Evolutionary conservation across 179 eudicot species (phyloP), one percentile per base, ranked within the genome.

Genomic region (Silene vulgaris): DNA sequence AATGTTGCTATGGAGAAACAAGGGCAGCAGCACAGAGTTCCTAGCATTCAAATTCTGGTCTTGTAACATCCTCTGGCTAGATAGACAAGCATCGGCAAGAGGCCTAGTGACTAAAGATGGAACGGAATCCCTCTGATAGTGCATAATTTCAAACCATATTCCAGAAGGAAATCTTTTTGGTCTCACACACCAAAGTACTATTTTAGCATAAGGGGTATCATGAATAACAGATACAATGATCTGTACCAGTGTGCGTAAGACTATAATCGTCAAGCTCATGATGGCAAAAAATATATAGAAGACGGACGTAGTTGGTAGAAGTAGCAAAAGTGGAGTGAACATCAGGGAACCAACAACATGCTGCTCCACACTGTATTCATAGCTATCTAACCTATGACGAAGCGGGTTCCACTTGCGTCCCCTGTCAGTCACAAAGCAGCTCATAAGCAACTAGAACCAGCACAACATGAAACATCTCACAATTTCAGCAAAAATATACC

Each of bases 371-470:
- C 87, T 88, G 83, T 93, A 93, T 78, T 91, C 91, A 84, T 91
- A 96, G 83, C 97, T 96, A 85, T 96, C 98, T 74, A 87, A 82
- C 82, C 99, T 91, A 79, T 88, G 88, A 40, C 99, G 99, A 73
- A 93, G 92, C 74, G 99, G 98, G 86, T 96, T 96, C 90, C 83
- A 84, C 83, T 96, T 96, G 74, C 86, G 88, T 52, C 97, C 99
- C 90, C 99, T 96, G 89, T 81, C 76, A 85, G 74, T 65, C 60
- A 82, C 4, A 69, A 17, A 79, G 48, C 28, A 77, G 65, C 72
- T 61, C 75, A 60, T 81, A n/a, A 86, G 78, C 21, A 74, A 59
- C 19, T 19, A 29, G 43, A 77, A 67, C 29, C 65, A 71, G 28
- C 21, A 68, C 43, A 54, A 29, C 16, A 32, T 16, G 57, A 74